Percentiles rank a stretch among this genome's conserved stretches.
Evolutionary conservation across 768 basidiomycete species (phyloP).

Genomic region (Termitomyces sp.): DNA sequence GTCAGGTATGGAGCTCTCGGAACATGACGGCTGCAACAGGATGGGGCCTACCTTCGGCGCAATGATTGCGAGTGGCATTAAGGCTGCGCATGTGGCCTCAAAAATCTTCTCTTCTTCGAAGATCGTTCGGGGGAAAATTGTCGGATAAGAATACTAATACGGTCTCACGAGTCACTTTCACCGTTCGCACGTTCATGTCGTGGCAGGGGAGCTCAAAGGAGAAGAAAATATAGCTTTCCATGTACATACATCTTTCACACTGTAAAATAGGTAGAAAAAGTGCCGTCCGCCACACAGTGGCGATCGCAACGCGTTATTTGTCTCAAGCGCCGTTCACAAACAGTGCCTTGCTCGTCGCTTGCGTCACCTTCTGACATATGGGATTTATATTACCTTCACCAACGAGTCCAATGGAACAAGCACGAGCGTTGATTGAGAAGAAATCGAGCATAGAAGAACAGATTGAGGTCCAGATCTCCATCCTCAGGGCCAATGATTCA

Average conservation of each 20-base stretch:
- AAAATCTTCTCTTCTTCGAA: slow-evolving; percentile 43
- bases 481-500: slow-evolving; percentile 59
- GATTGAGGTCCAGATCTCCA: slow-evolving; percentile 53
- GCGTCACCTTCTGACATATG: slow-evolving; percentile 25
- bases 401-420: slow-evolving; percentile 47
- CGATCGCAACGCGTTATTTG: slow-evolving; percentile 6
- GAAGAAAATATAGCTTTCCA: not conserved
- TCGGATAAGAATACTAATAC: slow-evolving; percentile 25
- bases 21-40: slow-evolving; percentile 74
- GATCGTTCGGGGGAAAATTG: slow-evolving; percentile 51
- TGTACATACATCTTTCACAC: too few species aligned
- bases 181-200: not conserved
- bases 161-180: not conserved
- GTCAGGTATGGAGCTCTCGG: slow-evolving; percentile 76
- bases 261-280: not conserved
- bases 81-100: slow-evolving; percentile 63
- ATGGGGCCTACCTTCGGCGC: slow-evolving; percentile 80
- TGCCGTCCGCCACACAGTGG: not conserved
- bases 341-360: not conserved
- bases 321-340: not conserved
- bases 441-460: slow-evolving; percentile 75
- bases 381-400: slow-evolving; percentile 41
- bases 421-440: slow-evolving; percentile 56
- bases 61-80: slow-evolving; percentile 75
- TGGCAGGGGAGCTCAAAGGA: not conserved